Base-by-base conservation (phyloP, 2,329 filamentous ascomycete species). In the Xylaria hypoxylon region DNA sequence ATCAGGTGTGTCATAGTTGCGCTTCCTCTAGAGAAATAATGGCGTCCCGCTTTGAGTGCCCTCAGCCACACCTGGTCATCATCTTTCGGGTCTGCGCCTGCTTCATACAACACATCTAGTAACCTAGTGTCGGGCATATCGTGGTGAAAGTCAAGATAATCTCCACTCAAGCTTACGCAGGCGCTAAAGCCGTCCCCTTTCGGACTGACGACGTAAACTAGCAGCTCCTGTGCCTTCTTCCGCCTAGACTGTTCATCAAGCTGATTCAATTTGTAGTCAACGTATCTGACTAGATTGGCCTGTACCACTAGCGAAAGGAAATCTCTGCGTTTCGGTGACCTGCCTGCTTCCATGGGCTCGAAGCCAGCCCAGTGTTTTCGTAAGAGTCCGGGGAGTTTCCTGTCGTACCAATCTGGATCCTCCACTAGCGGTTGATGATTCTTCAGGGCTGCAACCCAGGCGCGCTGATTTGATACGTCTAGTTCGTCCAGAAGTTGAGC, bases 271-370 rank as follows among this genome's bases (percentile, higher is more conserved):
- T 75, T 76, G 48, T 63, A 48, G 1, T 59, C 65, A 10, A 72
- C 69, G 56, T 77, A 77, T 15, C 67, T 70, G 15, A 75, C 71
- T 0, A 77, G 65, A 38, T 73, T 77, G 40, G 76, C 75, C 50
- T 77, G 76, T 8, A 77, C 70, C 10, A 72, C 71, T 1, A 77
- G 68, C 7, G 75, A 59, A 10, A 77, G 65, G 64, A 77, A 76
- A 38, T 76, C 74, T 35, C 73, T 74, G 17, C 76, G 74, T 60
- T 76, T 77, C 2, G 76, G 75, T 15, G 76, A 71, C 62, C 76
- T 77, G 24, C 76, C 75, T 1, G 74, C 70, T 52, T 76, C 76
- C 76, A 77, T 77, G 24, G 76, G 76, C 64, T 77, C 76, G 55
- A 71, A 77, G 55, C 71, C 72, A 6, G 75, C 68, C 76, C 76